Evolutionary conservation across 140 eudicot genomes (phyloP).

Genomic region (Bidens hawaiensis): DNA sequence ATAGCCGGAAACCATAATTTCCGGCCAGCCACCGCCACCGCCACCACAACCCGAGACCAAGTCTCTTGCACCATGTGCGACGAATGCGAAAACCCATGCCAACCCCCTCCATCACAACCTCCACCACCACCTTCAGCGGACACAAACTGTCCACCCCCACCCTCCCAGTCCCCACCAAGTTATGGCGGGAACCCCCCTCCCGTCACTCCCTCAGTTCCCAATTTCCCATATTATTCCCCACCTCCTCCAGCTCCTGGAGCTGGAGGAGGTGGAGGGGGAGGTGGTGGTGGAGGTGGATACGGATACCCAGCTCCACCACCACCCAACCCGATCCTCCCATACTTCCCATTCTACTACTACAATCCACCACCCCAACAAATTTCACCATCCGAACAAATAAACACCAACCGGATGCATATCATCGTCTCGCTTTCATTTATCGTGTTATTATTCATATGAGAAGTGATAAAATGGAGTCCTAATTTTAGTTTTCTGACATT

Average conservation of each 20-base stretch:
- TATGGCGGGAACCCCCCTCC: constrained; percentile 35
- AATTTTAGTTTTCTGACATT: neutral
- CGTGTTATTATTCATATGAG: neutral
- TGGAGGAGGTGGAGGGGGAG: too few species aligned
- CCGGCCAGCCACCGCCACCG: constrained; percentile 26
- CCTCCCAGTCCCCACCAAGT: constrained; percentile 21
- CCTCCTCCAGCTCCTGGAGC: constrained; percentile 33
- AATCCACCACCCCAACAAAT: constrained; percentile 42
- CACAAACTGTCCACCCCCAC: constrained; percentile 46
- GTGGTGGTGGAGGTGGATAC: constrained; percentile 23
- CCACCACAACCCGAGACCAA: constrained; percentile 46
- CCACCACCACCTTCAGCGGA: constrained; percentile 31
- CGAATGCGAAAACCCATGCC: constrained; percentile 73
- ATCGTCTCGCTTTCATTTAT: constrained; percentile 2
- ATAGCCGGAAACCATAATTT: constrained; percentile 6
- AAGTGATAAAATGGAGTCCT: neutral
- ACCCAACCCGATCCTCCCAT: constrained; percentile 52
- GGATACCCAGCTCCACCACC: constrained; percentile 42
- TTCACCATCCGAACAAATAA: constrained; percentile 19
- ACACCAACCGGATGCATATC: neutral
- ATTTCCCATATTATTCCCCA: constrained; percentile 34
- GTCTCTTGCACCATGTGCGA: constrained; percentile 62
- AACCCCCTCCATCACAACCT: constrained; percentile 34
- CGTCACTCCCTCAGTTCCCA: constrained; percentile 31
- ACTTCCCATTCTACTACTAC: constrained; percentile 48